Conservation (phyloP, 2,329 filamentous ascomycete species). For the Furcasterigmium sp. region DNA sequence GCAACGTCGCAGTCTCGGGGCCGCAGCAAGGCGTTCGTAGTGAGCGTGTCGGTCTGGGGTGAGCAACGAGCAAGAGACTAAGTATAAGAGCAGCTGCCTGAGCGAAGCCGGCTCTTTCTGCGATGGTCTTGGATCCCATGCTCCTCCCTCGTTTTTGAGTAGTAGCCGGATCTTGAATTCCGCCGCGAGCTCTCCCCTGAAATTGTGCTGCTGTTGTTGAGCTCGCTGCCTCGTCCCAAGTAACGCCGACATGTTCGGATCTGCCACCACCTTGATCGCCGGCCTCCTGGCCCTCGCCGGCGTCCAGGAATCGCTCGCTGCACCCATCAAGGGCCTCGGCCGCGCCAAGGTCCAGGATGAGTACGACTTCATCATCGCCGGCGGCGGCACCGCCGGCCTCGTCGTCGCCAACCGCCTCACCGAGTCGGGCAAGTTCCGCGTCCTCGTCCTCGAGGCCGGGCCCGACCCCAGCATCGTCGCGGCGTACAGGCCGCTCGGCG, state of each 20-base stretch:
- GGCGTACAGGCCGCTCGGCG: slow-evolving; percentile 16
- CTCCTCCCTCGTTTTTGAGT: no score
- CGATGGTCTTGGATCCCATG: no score
- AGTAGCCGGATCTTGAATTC: no score
- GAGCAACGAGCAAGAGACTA: no score
- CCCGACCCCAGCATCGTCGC: slow-evolving; percentile 15
- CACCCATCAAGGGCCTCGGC: slow-evolving; percentile 11
- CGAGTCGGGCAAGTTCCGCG: slow-evolving; percentile 16
- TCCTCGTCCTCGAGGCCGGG: slow-evolving; percentile 18
- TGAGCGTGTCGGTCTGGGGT: no score
- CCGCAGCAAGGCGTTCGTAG: no score
- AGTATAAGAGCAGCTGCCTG: no score
- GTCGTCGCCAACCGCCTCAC: slow-evolving; percentile 18
- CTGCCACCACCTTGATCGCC: not conserved
- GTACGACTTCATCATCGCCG: slow-evolving; percentile 15
- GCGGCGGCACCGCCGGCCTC: slow-evolving; percentile 18
- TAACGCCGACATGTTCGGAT: not conserved
- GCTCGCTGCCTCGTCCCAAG: no score
- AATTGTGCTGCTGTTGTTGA: no score
- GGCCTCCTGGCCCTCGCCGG: slow-evolving; percentile 6
- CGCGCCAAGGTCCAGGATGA: slow-evolving; percentile 10
- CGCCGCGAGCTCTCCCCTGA: no score
- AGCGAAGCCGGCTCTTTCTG: no score
- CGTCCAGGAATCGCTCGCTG: slow-evolving; percentile 2
- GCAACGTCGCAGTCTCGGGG: no score